Evolutionary conservation across 352 stramenopile genomes (phyloP).

Genomic region (Elongisporangium senticosum): DNA sequence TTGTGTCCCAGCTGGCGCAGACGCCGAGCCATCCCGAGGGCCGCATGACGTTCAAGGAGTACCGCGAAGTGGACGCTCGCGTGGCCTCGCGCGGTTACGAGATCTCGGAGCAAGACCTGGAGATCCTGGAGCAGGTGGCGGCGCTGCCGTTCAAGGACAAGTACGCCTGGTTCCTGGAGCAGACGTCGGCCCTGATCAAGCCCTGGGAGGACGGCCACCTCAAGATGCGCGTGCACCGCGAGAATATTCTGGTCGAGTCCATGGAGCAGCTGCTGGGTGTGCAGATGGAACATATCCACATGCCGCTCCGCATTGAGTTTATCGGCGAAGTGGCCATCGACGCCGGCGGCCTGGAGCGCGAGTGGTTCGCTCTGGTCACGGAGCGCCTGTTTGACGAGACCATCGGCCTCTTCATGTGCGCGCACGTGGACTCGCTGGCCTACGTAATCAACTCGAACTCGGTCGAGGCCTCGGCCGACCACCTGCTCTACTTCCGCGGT

Average conservation of each 20-base stretch:
- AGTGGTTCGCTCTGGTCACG: conserved; percentile 86
- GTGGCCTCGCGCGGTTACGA: conserved; percentile 83
- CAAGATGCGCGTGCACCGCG: conserved; percentile 82
- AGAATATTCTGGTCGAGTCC: conserved; percentile 80
- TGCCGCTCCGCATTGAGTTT: conserved; percentile 86
- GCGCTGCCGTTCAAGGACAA: conserved; percentile 86
- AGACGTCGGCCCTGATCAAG: conserved; percentile 79
- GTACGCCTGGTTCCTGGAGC: conserved; percentile 83
- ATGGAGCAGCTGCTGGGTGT: conserved; percentile 82
- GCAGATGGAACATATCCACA: conserved; percentile 85
- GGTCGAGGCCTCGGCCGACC: conserved; percentile 84
- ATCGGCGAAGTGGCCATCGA: conserved; percentile 87
- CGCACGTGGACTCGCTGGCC: conserved; percentile 69
- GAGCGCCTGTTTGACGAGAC: conserved; percentile 85
- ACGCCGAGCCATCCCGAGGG: conserved; percentile 75
- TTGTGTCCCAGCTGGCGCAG: conserved; percentile 81
- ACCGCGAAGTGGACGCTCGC: conserved; percentile 79
- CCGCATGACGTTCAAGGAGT: conserved; percentile 87
- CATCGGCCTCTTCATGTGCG: conserved; percentile 84
- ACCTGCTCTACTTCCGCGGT: conserved; percentile 97
- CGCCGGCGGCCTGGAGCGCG: conserved; percentile 82
- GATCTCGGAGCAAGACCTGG: conserved; percentile 83
- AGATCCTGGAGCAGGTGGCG: conserved; percentile 82
- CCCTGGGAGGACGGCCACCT: conserved; percentile 80
- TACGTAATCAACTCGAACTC: conserved; percentile 85